Conservation (phyloP, 2,329 filamentous ascomycete species). For the Colletotrichum sp. region DNA sequence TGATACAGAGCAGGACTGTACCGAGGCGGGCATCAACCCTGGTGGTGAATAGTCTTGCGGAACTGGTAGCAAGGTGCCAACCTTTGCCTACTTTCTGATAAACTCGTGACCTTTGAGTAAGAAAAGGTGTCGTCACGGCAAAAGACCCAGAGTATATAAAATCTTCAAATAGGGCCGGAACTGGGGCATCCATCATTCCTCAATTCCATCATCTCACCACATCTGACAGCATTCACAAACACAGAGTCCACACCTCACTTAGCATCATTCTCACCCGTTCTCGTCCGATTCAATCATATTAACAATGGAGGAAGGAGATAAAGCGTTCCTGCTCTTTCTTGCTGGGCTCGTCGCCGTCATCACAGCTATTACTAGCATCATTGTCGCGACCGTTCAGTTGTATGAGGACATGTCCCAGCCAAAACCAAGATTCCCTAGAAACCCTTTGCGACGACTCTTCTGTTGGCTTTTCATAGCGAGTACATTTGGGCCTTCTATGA, state of each 20-base stretch:
- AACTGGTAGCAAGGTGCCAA: neutral
- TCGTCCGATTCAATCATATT: no score
- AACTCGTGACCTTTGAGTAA: fast-evolving
- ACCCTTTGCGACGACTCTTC: neutral
- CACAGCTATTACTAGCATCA: neutral
- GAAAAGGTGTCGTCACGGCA: fast-evolving
- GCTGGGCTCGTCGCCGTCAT: neutral
- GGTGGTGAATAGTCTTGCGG: neutral
- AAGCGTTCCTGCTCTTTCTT: neutral
- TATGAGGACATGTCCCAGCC: neutral
- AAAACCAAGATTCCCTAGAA: neutral
- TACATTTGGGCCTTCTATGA: neutral
- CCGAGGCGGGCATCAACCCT: neutral
- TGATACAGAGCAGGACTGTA: neutral
- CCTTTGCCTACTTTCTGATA: neutral
- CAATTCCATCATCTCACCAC: fast-evolving
- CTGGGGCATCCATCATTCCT: neutral
- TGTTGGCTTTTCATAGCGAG: neutral
- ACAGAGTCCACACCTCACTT: no score
- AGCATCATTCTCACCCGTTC: fast-evolving
- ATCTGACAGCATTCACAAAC: no score
- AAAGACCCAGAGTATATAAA: neutral
- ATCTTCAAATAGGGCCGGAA: fast-evolving
- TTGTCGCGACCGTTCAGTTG: neutral
- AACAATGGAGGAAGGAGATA: no score